phyloP scores from a whole-genome alignment of 2,329 filamentous ascomycete species.

The Colletotrichum orbiculare region DNA sequence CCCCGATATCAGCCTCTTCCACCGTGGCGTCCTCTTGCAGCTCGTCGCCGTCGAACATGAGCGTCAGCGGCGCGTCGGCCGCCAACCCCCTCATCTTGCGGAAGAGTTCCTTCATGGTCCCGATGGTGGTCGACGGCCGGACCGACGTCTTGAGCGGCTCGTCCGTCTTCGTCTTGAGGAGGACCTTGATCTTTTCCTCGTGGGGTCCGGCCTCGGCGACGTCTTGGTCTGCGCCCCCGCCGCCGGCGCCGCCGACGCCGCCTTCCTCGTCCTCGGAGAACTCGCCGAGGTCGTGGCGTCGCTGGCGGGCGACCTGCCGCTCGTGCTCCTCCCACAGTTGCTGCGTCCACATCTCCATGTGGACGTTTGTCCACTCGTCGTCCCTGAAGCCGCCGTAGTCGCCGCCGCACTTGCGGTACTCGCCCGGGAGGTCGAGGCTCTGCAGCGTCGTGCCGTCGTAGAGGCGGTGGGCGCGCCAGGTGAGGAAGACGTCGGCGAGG shows the following conservation, averaged over 20 bases:
- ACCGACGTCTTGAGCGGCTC: constrained; percentile 64
- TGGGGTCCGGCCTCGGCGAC: constrained; percentile 37
- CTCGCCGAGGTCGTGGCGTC: constrained; percentile 55
- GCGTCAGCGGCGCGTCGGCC: constrained; percentile 63
- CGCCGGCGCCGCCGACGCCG: constrained; percentile 35
- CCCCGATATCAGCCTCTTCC: constrained; percentile 76
- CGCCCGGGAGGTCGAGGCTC: constrained; percentile 68
- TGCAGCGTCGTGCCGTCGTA: constrained; percentile 81
- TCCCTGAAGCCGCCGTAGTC: constrained; percentile 52
- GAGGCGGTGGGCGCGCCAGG: constrained; percentile 78
- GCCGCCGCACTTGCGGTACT: constrained; percentile 54
- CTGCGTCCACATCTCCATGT: constrained; percentile 81
- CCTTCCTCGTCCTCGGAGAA: constrained; percentile 46
- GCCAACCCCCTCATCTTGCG: constrained; percentile 63
- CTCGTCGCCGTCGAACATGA: constrained; percentile 81
- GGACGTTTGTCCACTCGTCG: constrained; percentile 68
- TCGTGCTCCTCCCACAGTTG: constrained; percentile 66
- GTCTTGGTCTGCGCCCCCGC: constrained; percentile 32
- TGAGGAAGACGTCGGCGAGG: constrained; percentile 74
- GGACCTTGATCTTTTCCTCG: constrained; percentile 58
- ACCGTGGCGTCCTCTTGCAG: constrained; percentile 71
- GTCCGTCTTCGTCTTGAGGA: constrained; percentile 63
- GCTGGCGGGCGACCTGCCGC: constrained; percentile 59
- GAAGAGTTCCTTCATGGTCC: constrained; percentile 72
- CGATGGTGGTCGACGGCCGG: constrained; percentile 66